Base-by-base conservation (phyloP, 1,284 basidiomycete species). In the Moesziomyces aphidis region DNA sequence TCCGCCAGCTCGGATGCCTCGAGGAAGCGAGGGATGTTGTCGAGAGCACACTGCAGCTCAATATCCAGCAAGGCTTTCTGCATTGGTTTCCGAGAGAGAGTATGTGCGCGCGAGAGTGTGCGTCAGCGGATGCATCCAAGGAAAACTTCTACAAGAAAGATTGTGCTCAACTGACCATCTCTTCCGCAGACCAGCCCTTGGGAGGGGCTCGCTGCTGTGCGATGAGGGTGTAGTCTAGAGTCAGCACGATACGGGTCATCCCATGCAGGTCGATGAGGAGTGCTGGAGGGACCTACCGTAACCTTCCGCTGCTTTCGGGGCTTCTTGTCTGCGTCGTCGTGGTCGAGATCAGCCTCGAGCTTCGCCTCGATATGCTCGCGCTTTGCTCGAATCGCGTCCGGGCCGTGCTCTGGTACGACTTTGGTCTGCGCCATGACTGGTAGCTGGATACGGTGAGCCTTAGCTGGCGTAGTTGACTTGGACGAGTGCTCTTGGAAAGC, bases 131-230 rank as follows among this genome's bases (percentile, higher is more conserved):
- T 26, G 7, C 26, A 5, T 6, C 1, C 26, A 26, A 26, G 26
- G 5, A 8, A 26, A 6, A 26, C 26, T 8, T 26, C 26, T 26
- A 26, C 26, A 26, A 26, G 5, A 8, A 26, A 5, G 7, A 6
- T 26, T 6, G 26, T 8, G 8, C 3, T 7, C 17, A 9, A 61
- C 59, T 54, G 13, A 61, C 59, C 45, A 43, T 52, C 26, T 61
- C 59, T 42, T 61, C 47, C 39, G 45, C 28, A 1, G 59, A 22
- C 59, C 59, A 61, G 34, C n/a, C 21, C 11, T 36, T 28, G 10
- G 50, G n/a, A 13, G 50, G 24, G 22, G 58, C 58, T n/a, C 58
- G 58, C 50, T 59, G 55, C 39, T 23, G 39, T 42, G 17, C 13
- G 4, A 19, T 15, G 31, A 34, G 31, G 6, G 3, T 8, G 15